Evolutionary conservation across 2,329 filamentous ascomycete species (phyloP), one percentile per base, ranked within the genome.

Genomic region (Proliferodiscus dingleyae): DNA sequence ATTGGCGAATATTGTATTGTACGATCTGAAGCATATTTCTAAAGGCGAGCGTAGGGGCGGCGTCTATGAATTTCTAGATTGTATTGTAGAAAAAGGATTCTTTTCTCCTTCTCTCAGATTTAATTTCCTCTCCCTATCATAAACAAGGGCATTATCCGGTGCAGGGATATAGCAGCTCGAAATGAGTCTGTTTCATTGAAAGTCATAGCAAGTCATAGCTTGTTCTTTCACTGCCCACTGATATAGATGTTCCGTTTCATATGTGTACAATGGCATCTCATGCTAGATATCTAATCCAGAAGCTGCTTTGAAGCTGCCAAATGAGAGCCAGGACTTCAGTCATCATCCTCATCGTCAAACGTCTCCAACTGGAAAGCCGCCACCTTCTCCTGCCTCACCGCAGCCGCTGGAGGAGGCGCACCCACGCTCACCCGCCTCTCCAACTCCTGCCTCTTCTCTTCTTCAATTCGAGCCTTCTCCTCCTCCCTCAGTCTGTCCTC

Each of bases 331-430:
- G n/a, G n/a, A n/a, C 16, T 18, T 34, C 32, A 34, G 18, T 34
- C 32, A 34, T 58, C 56, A 26, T 63, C 60, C 19, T 69, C 65
- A 41, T 68, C 67, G 44, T 71, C 68, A 45, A 67, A 65, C 46
- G 66, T 65, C 56, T 71, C 62, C 46, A 64, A 64, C 43, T 70
- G 54, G 43, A 69, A 68, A 22, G 62, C 58, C 51, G 62, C 62
- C 33, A 65, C 64, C 51, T 70, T 67, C 49, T 68, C 65, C 36
- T 50, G 57, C 47, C 51, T 59, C 41, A 58, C 56, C 19, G 45
- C 45, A n/a, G 49, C 50, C 24, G 45, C 43, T 5, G 43, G 28
- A 30, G 24, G 37, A 23, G 32, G 32, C n/a, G 47, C 52, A 41
- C 51, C 52, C 8, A 39, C 46, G 46, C 53, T 56, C 46, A 58